These are phyloP conservation scores for Podospora anserina DNA, from an alignment of 495 filamentous ascomycete genomes.

Conservation along the genomic window DNA sequence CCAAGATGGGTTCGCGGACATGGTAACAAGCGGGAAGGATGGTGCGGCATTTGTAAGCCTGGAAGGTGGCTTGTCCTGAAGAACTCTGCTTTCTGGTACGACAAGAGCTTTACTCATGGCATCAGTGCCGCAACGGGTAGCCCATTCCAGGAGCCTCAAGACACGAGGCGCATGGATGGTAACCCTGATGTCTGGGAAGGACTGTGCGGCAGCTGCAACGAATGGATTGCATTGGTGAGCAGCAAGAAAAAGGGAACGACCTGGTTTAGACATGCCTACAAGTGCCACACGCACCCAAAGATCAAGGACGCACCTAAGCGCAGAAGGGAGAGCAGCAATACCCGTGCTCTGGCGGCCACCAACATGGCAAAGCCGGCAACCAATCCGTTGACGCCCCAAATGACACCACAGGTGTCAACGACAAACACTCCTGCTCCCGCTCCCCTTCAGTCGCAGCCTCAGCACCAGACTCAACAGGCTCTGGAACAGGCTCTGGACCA, in stretches of 20 bases:
- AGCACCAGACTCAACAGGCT: no score
- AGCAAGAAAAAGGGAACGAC: slow-evolving; percentile 85
- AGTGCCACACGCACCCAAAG: slow-evolving; percentile 76
- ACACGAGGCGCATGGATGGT: slow-evolving; percentile 71
- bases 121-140: slow-evolving; percentile 74
- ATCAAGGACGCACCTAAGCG: slow-evolving; percentile 70
- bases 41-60: slow-evolving; percentile 81
- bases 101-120: slow-evolving; percentile 78
- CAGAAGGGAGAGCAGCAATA: slow-evolving; percentile 61
- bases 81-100: slow-evolving; percentile 84
- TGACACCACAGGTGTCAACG: slow-evolving; percentile 38
- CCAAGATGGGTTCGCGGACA: slow-evolving; percentile 74
- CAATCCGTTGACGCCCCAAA: slow-evolving; percentile 42
- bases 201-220: slow-evolving; percentile 69
- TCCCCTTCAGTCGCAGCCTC: slow-evolving; percentile 20
- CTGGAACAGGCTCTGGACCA: neutral
- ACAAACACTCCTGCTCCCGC: slow-evolving; percentile 39
- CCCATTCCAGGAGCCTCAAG: slow-evolving; percentile 67
- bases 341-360: slow-evolving; percentile 34
- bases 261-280: slow-evolving; percentile 82
- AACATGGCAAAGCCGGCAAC: slow-evolving; percentile 39
- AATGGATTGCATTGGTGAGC: slow-evolving; percentile 75
- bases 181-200: slow-evolving; percentile 81
- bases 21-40: slow-evolving; percentile 78
- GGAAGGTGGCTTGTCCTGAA: slow-evolving; percentile 79